Percentiles rank a stretch among this genome's conserved stretches.
Conservation (phyloP, 306 rosid genomes). For the Vigna angularis region DNA sequence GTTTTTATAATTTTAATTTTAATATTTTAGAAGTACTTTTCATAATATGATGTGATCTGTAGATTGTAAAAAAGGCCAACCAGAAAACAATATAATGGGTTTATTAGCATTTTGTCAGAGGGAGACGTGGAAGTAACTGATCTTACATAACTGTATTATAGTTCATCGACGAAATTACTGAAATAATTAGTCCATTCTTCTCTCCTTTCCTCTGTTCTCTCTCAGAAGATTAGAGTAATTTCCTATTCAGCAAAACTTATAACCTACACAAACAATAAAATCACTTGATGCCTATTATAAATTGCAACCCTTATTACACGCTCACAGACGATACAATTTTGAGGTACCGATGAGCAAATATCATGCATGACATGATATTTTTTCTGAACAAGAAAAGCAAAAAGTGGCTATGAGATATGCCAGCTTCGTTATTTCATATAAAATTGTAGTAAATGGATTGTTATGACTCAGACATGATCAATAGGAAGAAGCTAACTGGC, state of each 20-base stretch:
- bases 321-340: not conserved
- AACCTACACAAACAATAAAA: not conserved
- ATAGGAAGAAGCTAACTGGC: not conserved
- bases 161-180: too few species aligned
- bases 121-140: too few species aligned
- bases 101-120: too few species aligned
- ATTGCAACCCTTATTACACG: not conserved
- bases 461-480: not conserved
- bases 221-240: too few species aligned
- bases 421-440: not conserved
- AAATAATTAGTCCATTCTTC: too few species aligned
- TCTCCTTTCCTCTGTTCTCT: too few species aligned
- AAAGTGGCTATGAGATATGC: not conserved
- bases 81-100: too few species aligned
- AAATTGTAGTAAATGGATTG: not conserved
- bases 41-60: too few species aligned
- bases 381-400: not conserved
- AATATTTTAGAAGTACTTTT: too few species aligned
- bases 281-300: not conserved
- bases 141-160: too few species aligned
- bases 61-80: too few species aligned
- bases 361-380: not conserved
- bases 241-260: not conserved
- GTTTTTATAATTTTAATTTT: too few species aligned
- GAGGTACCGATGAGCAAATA: not conserved